phyloP scores from a whole-genome alignment of 2,329 filamentous ascomycete species.

The Coniochaeta sp. region DNA sequence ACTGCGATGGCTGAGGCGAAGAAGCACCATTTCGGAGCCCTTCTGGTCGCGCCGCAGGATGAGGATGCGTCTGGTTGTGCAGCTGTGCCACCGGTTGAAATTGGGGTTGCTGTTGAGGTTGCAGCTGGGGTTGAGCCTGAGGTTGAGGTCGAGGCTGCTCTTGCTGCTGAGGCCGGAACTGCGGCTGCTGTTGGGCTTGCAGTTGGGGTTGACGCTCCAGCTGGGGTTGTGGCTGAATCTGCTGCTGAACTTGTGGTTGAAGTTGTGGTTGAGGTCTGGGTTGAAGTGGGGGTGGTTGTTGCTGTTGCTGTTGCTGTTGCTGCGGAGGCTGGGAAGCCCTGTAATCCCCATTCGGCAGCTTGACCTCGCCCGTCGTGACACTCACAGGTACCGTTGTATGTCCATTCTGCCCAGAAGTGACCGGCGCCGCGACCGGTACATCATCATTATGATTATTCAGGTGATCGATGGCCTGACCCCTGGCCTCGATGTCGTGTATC shows the following conservation, averaged over 20 bases:
- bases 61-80: neutral
- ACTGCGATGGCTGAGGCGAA: neutral
- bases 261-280: neutral
- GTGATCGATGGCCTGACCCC: slow-evolving; percentile 7
- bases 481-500: slow-evolving; percentile 58
- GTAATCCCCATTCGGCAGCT: neutral
- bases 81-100: neutral
- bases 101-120: slow-evolving; percentile 8
- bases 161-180: slow-evolving; percentile 9
- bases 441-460: neutral
- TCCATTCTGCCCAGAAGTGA: neutral
- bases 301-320: slow-evolving; percentile 3
- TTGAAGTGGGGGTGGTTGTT: neutral
- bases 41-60: neutral
- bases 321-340: neutral
- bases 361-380: neutral
- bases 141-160: slow-evolving; percentile 11
- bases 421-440: neutral
- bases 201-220: neutral
- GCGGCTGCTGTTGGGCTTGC: neutral
- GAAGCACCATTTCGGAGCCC: neutral
- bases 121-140: slow-evolving; percentile 5
- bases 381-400: neutral
- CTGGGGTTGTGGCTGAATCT: neutral
- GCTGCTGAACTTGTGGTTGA: neutral